Base-by-base conservation (phyloP, 108 stramenopile species). In the Pseudonitzschia pungens region DNA sequence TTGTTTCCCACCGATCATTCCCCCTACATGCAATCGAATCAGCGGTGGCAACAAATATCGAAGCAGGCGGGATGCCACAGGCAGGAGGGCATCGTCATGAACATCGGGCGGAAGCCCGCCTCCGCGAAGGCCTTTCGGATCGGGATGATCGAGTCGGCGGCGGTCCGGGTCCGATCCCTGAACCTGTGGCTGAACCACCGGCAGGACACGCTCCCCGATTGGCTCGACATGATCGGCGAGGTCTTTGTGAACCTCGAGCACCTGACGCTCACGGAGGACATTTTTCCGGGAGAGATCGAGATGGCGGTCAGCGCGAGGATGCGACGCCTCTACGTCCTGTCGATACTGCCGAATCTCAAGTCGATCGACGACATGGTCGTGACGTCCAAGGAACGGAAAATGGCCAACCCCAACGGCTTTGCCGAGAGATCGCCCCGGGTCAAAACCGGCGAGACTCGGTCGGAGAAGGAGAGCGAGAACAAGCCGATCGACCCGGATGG, bases 291-390 rank as follows among this genome's bases (percentile, higher is more conserved):
- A 2, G 68, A 81, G 32, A 55, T 75, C 21, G 74, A 79, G 32
- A 42, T 72, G 5, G 65, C 68, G 60, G 78, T 76, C 26, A 74
- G 72, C 26, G 60, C 65, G 26, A 65, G 78, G 26, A 83, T 83
- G 82, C 67, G 75, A 65, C 78, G 82, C 55, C 71, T 80, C 2
- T 83, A 83, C 52, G 58, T 83, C 12, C 24, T 83, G 33, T 79
- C 74, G 27, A 64, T 73, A 43, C 28, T 84, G 32, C 80, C 83
- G 2, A 43, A 79, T 64, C 63, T 84, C 22, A 68, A 58, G 50
- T 67, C 72, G 0, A 81, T 84, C 36, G 76, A 83, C 57, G 82
- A 70, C 15, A 57, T 33, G 41, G 11, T n/a, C 0, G 74, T 83
- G 20, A 77, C 78, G n/a, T 15, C 56, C 15, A 58, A 32, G 1